Base-by-base conservation (phyloP, 1,139 yeast genomes). In the Kodamaea sp. region DNA sequence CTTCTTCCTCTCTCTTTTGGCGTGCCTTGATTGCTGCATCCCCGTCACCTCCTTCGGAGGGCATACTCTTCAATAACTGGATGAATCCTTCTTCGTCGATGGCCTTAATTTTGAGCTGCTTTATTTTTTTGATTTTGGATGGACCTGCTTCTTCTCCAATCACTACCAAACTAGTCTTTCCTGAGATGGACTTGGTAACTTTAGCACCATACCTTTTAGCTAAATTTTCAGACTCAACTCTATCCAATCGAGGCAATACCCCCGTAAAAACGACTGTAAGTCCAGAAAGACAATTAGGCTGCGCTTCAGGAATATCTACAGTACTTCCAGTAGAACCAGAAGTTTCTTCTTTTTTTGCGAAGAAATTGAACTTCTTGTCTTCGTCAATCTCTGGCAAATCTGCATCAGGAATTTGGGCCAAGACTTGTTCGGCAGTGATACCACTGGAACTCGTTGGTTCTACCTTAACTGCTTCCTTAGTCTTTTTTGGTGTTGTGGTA, bases 141-240 rank as follows among this genome's bases (percentile, higher is more conserved):
- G 98, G 97, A 0, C 99, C 99, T 1, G 98, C 98, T 47, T 92
- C 97, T 32, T 78, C 88, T 5, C 99, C 99, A 20, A 94, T 70
- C 2, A 92, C 97, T 5, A 92, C 96, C 29, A 89, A 70, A 23
- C 88, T 78, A 0, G 98, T 94, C 51, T 83, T 86, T 14, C 88
- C 80, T 34, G 94, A 85, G 20, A 92, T 84, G 0, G 96, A 77
- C 44, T 87, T 79, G 2, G 96, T 87, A 9, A 90, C 96, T 50
- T 83, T 83, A n/a, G 96, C 99, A 11, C 98, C 98, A 51, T 90
- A 89, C 43, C 75, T 72, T 50, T 86, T 82, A 4, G 96, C 96
- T 16, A 87, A 56, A 21, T 74, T 73, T 50, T 84, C 94, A 15
- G 92, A 83, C 19, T 78, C 80, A 1, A 77, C 82, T 44, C 99